These are phyloP conservation scores for Glycine latifolia DNA, from an alignment of 306 rosid genomes.

Conservation along the genomic window DNA sequence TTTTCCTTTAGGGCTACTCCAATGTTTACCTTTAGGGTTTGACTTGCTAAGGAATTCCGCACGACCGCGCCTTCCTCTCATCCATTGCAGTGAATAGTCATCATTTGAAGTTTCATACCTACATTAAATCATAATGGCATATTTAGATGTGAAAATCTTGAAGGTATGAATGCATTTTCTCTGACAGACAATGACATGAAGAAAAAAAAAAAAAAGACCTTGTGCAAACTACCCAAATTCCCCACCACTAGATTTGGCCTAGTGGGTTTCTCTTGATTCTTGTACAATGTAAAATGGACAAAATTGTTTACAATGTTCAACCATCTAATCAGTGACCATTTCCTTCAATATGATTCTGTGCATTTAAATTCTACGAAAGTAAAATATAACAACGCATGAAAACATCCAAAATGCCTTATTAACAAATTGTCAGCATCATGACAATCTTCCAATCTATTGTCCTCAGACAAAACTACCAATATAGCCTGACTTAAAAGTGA, in stretches of 20 bases:
- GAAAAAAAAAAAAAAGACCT: background rate
- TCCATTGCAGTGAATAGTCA: constrained; percentile 45
- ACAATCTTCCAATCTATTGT: constrained; percentile 5
- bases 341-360: constrained; percentile 2
- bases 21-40: constrained; percentile 54
- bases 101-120: constrained; percentile 57
- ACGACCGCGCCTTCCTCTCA: constrained; percentile 46
- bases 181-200: constrained; percentile 13
- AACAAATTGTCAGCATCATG: constrained; percentile 3
- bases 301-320: background rate
- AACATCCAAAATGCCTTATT: constrained; percentile 18
- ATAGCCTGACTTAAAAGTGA: background rate
- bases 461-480: constrained; percentile 5
- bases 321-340: constrained; percentile 3
- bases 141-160: constrained; percentile 12
- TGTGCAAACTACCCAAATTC: no score
- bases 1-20: constrained; percentile 58
- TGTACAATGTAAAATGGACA: constrained; percentile 5
- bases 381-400: constrained; percentile 5
- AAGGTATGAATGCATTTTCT: background rate
- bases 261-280: constrained; percentile 10
- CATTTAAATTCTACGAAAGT: constrained; percentile 15
- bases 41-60: constrained; percentile 83
- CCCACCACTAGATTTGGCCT: no score
- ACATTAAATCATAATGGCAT: constrained; percentile 39